Base-by-base conservation (phyloP, 495 filamentous ascomycete genomes). In the Halenospora varia region DNA sequence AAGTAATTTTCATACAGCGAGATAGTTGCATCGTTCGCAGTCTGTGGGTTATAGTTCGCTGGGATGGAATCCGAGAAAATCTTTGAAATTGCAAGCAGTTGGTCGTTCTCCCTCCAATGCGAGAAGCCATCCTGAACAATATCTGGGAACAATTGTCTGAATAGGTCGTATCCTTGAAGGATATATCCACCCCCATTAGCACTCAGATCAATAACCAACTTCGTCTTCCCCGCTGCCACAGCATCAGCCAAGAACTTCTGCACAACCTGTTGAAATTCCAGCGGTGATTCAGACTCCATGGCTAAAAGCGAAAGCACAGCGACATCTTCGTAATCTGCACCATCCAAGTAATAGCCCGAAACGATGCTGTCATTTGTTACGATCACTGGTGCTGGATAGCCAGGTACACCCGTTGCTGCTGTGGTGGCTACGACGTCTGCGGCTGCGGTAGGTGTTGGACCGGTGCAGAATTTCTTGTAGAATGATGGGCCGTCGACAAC, bases 301-400 rank as follows among this genome's bases (percentile, higher is more conserved):
- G 57, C 51, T 19, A 63, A 25, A n/a, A 64, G 19, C 49, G 54
- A 62, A 24, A 66, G 48, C 8, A 66, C 61, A 11, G 64, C 64
- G 4, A 66, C 61, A 53, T 66, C 64, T 2, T 57, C 55, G 25
- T 26, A 62, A 10, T 50, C 59, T 51, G 53, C 24, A 22, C 55
- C 61, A 51, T 61, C 41, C 9, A 66, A 52, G 39, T 63, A 66
- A 25, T 63, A 66, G 6, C 80, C 80, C 0, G 73, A 73, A 4
- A 77, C 76, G 22, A 73, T 59, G 29, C 70, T 70, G 42, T 72
- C 71, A 0, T 65, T 66, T 11, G 74, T 70, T 13, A 68, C 59
- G 18, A 81, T 69, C 8, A 81, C 65, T 1, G 78, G 72, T 3
- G 63, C 54, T 4, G 81, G 81, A 61, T 82, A 84, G 39, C 81